phyloP scores from a whole-genome alignment of 208 protist genomes.

The Leishmania amazonensis region DNA sequence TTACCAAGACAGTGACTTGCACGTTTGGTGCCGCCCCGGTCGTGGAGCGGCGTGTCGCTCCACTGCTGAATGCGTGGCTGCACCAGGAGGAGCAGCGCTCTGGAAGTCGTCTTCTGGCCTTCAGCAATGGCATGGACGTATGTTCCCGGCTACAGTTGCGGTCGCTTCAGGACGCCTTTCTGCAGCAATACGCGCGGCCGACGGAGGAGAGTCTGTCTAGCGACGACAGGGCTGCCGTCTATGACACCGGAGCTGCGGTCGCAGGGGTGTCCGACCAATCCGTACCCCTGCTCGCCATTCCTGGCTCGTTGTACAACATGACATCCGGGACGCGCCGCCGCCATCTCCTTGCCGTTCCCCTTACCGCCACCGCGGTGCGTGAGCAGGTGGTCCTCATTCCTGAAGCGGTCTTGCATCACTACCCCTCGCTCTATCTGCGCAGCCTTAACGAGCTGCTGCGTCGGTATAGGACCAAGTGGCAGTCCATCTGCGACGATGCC shows the following conservation, averaged over 20 bases:
- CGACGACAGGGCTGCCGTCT: not conserved
- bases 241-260: not conserved
- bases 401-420: slow-evolving; percentile 46
- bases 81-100: slow-evolving; percentile 27
- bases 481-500: not conserved
- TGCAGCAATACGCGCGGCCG: slow-evolving; percentile 12
- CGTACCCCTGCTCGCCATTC: slow-evolving; percentile 26
- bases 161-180: slow-evolving; percentile 39
- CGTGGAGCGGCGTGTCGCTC: slow-evolving; percentile 44
- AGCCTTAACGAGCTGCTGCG: slow-evolving; percentile 40
- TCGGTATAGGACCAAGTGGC: slow-evolving; percentile 29
- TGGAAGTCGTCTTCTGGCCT: slow-evolving; percentile 53
- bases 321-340: slow-evolving; percentile 20
- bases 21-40: slow-evolving; percentile 63
- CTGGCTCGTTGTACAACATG: slow-evolving; percentile 35
- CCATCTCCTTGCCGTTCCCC: slow-evolving; percentile 20
- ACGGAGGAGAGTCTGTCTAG: slow-evolving; percentile 1
- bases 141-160: slow-evolving; percentile 65
- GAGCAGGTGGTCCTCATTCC: slow-evolving; percentile 29
- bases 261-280: slow-evolving; percentile 12
- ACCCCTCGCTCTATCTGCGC: slow-evolving; percentile 60
- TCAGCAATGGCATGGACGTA: slow-evolving; percentile 63
- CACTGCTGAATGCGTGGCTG: slow-evolving; percentile 28
- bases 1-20: slow-evolving; percentile 44
- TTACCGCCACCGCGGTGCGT: slow-evolving; percentile 18